Conservation (phyloP, 2,329 filamentous ascomycete species). For the Sporothrix pallida region DNA sequence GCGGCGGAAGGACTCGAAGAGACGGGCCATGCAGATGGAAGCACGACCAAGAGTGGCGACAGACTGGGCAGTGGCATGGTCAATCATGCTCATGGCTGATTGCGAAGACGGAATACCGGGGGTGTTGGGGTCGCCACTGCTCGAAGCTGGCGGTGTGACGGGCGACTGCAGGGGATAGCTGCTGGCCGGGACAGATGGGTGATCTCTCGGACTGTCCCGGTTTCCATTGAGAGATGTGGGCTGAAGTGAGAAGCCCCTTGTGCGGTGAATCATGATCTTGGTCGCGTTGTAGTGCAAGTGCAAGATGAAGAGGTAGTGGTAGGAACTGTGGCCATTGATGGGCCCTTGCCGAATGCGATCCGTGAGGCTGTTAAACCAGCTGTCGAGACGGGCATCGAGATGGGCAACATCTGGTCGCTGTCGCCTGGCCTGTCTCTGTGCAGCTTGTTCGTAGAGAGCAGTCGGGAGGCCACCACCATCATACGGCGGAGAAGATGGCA, state of each 20-base stretch:
- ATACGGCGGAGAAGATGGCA: neutral
- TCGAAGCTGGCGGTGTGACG: neutral
- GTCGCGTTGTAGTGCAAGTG: slow-evolving; percentile 32
- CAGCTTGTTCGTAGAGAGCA: slow-evolving; percentile 7
- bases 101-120: neutral
- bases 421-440: slow-evolving; percentile 16
- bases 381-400: slow-evolving; percentile 28
- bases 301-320: slow-evolving; percentile 33
- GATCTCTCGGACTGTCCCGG: neutral
- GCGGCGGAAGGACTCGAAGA: neutral
- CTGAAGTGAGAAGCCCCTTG: neutral
- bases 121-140: neutral
- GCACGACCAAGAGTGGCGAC: neutral
- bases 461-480: slow-evolving; percentile 10
- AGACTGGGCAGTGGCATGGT: neutral
- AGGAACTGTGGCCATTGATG: slow-evolving; percentile 25
- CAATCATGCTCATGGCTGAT: neutral
- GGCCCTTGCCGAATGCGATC: slow-evolving; percentile 28
- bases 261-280: slow-evolving; percentile 32
- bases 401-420: slow-evolving; percentile 14
- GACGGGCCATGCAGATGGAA: neutral
- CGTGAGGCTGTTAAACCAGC: slow-evolving; percentile 27
- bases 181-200: neutral
- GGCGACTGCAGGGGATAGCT: neutral
- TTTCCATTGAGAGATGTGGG: neutral